Evolutionary conservation across 805 yeast genomes (phyloP).

Genomic region (Candida silvatica): DNA sequence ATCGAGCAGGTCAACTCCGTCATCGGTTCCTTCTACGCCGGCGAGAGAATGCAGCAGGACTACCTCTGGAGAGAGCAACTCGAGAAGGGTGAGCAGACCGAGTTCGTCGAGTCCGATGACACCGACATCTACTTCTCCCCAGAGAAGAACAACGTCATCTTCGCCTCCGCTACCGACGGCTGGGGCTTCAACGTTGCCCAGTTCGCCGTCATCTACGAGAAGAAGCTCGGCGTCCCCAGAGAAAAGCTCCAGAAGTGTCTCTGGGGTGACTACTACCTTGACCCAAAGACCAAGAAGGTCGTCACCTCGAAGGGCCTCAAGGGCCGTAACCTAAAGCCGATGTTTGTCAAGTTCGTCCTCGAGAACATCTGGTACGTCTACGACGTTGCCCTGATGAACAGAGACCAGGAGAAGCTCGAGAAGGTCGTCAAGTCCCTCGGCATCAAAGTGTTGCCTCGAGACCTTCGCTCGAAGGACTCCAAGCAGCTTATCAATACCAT

Average conservation of each 20-base stretch:
- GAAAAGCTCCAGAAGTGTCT: constrained; percentile 73
- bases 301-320: constrained; percentile 57
- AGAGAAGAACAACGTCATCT: constrained; percentile 77
- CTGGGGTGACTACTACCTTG: constrained; percentile 92
- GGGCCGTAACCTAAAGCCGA: constrained; percentile 57
- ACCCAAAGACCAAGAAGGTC: constrained; percentile 83
- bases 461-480: constrained; percentile 70
- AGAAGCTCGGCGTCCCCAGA: constrained; percentile 76
- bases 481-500: constrained; percentile 53
- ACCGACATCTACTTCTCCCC: constrained; percentile 83
- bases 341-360: constrained; percentile 79
- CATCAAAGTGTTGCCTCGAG: constrained; percentile 65
- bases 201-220: constrained; percentile 78
- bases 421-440: constrained; percentile 68
- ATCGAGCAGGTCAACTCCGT: constrained; percentile 95
- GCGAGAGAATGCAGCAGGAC: constrained; percentile 89
- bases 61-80: constrained; percentile 59
- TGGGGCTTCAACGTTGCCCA: constrained; percentile 95
- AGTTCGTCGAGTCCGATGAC: constrained; percentile 69
- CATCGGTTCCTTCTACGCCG: constrained; percentile 85
- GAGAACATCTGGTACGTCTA: constrained; percentile 93
- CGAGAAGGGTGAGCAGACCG: constrained; percentile 35
- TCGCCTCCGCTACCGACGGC: constrained; percentile 89
- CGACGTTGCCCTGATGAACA: constrained; percentile 54
- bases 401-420: constrained; percentile 62